Conservation (phyloP, 2,329 filamentous ascomycete genomes). For the Cordyceps cateniannulata region DNA sequence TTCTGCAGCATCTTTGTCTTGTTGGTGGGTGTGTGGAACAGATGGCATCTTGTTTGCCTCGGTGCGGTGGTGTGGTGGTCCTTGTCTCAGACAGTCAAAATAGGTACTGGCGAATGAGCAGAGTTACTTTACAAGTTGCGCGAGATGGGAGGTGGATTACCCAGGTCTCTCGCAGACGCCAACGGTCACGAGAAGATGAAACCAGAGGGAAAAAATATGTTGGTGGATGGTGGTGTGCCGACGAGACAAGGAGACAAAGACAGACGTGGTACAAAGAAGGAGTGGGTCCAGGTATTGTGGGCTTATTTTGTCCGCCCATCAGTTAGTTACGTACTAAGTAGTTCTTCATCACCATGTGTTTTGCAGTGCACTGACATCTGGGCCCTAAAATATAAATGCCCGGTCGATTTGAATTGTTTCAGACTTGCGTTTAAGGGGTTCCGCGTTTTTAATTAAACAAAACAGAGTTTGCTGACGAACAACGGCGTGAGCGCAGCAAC, state of each 20-base stretch:
- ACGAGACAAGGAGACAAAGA: neutral
- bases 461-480: neutral
- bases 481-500: neutral
- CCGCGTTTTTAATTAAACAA: neutral
- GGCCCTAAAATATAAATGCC: no score
- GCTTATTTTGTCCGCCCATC: conserved; percentile 4
- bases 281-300: neutral
- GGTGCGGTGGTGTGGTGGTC: neutral
- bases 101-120: neutral
- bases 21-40: neutral
- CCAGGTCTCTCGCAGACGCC: neutral
- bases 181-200: conserved; percentile 2
- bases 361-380: no score
- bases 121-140: neutral
- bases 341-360: no score
- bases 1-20: neutral
- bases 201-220: neutral
- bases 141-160: neutral
- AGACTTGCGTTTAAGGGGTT: neutral
- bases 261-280: neutral
- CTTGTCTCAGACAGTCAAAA: neutral
- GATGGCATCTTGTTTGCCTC: neutral
- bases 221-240: neutral
- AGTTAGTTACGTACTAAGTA: neutral
- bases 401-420: no score